Evolutionary conservation across 768 basidiomycete species (phyloP).

Genomic region (Russula lepida): DNA sequence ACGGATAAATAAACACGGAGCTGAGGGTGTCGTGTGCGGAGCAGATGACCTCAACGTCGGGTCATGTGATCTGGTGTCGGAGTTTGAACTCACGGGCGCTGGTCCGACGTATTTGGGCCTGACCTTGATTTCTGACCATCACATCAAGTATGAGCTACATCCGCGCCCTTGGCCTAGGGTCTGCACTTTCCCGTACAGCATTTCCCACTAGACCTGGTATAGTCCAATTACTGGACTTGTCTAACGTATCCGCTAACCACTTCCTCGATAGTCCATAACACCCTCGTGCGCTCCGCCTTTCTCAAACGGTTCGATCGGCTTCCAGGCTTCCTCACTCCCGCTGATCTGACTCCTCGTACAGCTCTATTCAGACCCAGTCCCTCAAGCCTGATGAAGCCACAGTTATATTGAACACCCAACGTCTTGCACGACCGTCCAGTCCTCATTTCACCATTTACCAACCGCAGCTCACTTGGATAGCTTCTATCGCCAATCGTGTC

Average conservation of each 20-base stretch:
- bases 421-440: constrained; percentile 78
- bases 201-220: constrained; percentile 30
- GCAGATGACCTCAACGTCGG: not conserved
- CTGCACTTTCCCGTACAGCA: constrained; percentile 44
- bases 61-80: not conserved
- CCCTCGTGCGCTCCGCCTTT: constrained; percentile 7
- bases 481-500: constrained; percentile 79
- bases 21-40: too few species aligned
- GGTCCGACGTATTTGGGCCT: too few species aligned
- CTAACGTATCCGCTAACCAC: not conserved
- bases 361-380: constrained; percentile 57
- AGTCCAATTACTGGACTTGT: constrained; percentile 13
- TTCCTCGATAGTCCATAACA: constrained; percentile 19
- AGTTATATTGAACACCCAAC: constrained; percentile 78
- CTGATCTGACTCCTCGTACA: constrained; percentile 20
- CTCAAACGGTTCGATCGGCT: constrained; percentile 19
- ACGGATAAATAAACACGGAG: not conserved
- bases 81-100: not conserved
- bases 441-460: constrained; percentile 98
- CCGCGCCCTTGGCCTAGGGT: constrained; percentile 50
- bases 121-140: too few species aligned
- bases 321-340: not conserved
- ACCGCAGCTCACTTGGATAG: constrained; percentile 85
- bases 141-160: constrained; percentile 31
- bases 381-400: constrained; percentile 48